Evolutionary conservation across 2,329 filamentous ascomycete species (phyloP), one percentile per base, ranked within the genome.

Genomic region (Hypoxylon sp.): DNA sequence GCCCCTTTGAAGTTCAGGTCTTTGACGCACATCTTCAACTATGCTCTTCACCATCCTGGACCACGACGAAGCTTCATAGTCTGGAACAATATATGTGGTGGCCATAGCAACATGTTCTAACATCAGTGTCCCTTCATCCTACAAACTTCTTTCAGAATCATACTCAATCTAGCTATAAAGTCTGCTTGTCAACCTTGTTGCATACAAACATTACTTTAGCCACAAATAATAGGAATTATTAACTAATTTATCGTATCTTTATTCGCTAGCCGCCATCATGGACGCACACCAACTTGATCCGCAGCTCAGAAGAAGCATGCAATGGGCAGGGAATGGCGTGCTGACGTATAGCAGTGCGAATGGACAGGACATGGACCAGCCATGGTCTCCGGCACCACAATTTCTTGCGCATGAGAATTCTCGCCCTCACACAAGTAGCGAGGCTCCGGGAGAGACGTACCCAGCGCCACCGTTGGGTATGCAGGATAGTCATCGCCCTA

Each of bases 281-380:
- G 35, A 52, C 2, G 3, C 46, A 1, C 19, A 11, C 11, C 21
- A 6, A 17, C n/a, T 52, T 17, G 3, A 29, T 11, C 35, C 27
- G 7, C 13, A 27, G 4, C 24, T 52, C 24, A 13, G 11, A 11
- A 29, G 17, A 0, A 19, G 13, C 7, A 56, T 62, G 31, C 24
- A 50, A 11, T 57, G 53, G 60, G 52, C 60, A 24, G 52, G 53
- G 1, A 52, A 63, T 27, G 47, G 19, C 2, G 8, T 39, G 5
- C 10, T 52, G 3, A 56, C 46, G 13, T 57, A 57, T 42, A 13
- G 10, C 15, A 15, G 29, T 11, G 46, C 60, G 1, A 8, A 24
- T 32, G 27, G 11, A 4, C 10, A 42, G 1, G 7, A 55, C 21
- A 46, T 37, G 37, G 10, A 17, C 7, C 19, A 31, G 21, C 21